Base-by-base conservation (phyloP, 1,139 yeast genomes). In the Taphrina sp. region DNA sequence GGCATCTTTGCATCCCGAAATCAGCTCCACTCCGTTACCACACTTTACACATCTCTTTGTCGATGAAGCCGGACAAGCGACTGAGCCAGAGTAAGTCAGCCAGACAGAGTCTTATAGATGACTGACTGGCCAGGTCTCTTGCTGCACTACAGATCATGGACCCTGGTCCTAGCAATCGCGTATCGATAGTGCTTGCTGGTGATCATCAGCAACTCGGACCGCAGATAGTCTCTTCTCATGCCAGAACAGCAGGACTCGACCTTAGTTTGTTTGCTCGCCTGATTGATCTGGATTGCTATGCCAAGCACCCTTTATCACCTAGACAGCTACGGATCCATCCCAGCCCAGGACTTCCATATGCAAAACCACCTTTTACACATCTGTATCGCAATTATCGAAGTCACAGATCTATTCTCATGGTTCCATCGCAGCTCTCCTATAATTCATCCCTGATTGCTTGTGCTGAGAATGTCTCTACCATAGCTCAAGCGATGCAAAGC, bases 1-100 rank as follows among this genome's bases (percentile, higher is more conserved):
- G 46, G 31, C 41, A 20, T 38, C 58, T 3, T 45, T 57, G 37
- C 52, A 49, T 12, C 16, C 19, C 5, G 24, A 41, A 1, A 16
- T 39, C 19, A 16, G 41, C 16, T 17, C 46, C n/a, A 17, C 19
- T 10, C 19, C 46, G 7, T 29, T 19, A 26, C 49, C 59, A 16
- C 63, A 61, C 33, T 61, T 61, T 57, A 60, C 53, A n/a, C 56
- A 60, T 10, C 29, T 61, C 20, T 39, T 61, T 35, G 33, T 61
- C 33, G 63, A 61, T 36, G 62, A 61, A 42, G 63, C 62, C 2
- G 63, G 61, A 3, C 63, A 61, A 46, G 62, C 60, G 3, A 60
- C 60, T 4, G 63, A 61, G 26, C 59, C 61, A 8, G 54, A 49
- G 46, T 43, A 20, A 26, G 34, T 26, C 16, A 7, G 12, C n/a